Conservation (phyloP, 208 protist species). For the Leishmania guyanensis region DNA sequence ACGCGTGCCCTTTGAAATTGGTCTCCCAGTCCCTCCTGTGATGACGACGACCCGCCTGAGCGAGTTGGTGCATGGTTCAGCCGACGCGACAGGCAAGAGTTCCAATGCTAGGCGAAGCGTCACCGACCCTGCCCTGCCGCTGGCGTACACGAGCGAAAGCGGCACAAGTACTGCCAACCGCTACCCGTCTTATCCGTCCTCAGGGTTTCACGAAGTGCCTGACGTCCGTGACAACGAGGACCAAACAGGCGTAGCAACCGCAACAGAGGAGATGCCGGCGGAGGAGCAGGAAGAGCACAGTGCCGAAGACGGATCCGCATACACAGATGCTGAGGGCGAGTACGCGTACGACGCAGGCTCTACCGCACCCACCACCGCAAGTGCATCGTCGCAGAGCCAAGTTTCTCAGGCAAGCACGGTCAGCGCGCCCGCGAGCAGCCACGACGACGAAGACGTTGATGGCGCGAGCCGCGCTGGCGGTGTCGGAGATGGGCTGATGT, state of each 20-base stretch:
- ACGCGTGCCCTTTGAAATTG: constrained; percentile 32
- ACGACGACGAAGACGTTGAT: constrained; percentile 8
- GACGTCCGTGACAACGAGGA: constrained; percentile 21
- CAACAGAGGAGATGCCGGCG: constrained; percentile 9
- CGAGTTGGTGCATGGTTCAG: constrained; percentile 1
- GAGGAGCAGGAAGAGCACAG: constrained; percentile 15
- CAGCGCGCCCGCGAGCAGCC: constrained; percentile 15
- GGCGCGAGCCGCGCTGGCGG: background rate
- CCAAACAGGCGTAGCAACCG: background rate
- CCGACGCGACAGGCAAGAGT: background rate
- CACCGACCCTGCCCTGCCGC: background rate
- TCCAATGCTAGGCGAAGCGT: background rate
- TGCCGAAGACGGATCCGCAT: constrained; percentile 7
- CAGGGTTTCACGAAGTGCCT: constrained; percentile 27
- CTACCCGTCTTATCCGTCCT: constrained; percentile 28
- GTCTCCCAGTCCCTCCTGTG: constrained; percentile 9
- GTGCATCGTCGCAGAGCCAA: background rate
- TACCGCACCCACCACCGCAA: background rate
- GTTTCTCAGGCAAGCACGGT: constrained; percentile 15
- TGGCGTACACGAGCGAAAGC: constrained; percentile 2
- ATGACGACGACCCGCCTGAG: constrained; percentile 1
- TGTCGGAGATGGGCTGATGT: background rate
- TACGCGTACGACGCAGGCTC: constrained; percentile 8
- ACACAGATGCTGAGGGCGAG: constrained; percentile 17
- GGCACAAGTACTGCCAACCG: constrained; percentile 2